A percentile compares a stretch with the other conserved stretches of the same genome.
phyloP scores from a whole-genome alignment of 805 yeast species.

The Schwanniomyces polymorphus region DNA sequence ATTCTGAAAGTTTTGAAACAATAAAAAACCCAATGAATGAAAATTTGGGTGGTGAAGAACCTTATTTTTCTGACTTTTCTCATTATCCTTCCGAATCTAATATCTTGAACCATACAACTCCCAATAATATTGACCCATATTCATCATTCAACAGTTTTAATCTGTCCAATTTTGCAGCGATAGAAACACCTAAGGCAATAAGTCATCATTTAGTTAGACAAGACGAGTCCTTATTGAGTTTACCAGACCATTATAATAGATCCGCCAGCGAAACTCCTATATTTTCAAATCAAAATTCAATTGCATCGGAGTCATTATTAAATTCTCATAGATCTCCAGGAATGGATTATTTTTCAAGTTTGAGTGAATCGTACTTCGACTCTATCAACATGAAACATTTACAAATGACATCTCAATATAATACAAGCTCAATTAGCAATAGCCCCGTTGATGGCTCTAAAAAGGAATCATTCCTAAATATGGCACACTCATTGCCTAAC shows the following conservation, averaged over 20 bases:
- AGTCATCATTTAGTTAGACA: conserved; percentile 14
- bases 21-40: not conserved
- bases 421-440: conserved; percentile 1
- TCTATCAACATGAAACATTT: conserved; percentile 5
- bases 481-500: conserved; percentile 6
- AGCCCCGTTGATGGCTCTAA: not conserved
- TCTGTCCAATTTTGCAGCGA: not conserved
- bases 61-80: not conserved
- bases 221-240: conserved; percentile 28
- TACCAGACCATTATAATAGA: conserved; percentile 26
- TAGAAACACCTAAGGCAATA: not conserved
- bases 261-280: conserved; percentile 20
- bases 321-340: conserved; percentile 2
- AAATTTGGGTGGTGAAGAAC: not conserved
- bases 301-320: conserved; percentile 5
- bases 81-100: not conserved
- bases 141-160: conserved; percentile 9
- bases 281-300: conserved; percentile 1
- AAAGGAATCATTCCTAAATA: not conserved
- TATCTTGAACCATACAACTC: not conserved
- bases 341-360: not conserved
- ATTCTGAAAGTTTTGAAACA: conserved; percentile 4
- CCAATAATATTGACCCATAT: not conserved
- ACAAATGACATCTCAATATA: not conserved
- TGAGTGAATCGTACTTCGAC: conserved; percentile 8